Base-by-base conservation (phyloP, 352 stramenopile species). In the Pythium oligandrum region DNA sequence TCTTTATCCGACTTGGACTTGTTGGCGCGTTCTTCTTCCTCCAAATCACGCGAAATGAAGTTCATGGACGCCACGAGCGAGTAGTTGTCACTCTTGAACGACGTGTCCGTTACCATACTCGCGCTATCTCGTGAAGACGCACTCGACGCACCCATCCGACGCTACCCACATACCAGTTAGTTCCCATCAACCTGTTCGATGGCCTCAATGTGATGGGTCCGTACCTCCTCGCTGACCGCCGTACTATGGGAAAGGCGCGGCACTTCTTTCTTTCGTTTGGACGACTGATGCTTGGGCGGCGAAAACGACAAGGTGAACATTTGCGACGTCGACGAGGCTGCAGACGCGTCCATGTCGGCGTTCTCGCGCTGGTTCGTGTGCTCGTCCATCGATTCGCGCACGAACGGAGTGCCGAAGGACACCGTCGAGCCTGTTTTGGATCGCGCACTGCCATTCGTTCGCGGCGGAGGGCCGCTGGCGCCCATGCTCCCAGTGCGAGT, bases 1-100 rank as follows among this genome's bases (percentile, higher is more conserved):
- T 88, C 74, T 34, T 55, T 73, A 38, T 86, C 78, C 11, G 76
- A 86, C 59, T 83, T 84, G 48, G 71, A 64, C 2, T 65, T 68
- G 31, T 77, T 63, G n/a, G 68, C 71, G 32, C 66, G 65, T 50
- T 89, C 75, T 45, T 88, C 76, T 39, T 88, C 71, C 47, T 83
- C 68, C 2, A 79, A 56, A 35, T 87, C 73, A 40, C 77, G 80
- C 34, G 70, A 70, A 0, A 91, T 52, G 58, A 89, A 91, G 37
- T 81, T 53, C 44, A 78, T 73, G 3, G 71, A 83, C n/a, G 58
- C 53, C 6, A 65, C 44, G 3, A 69, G 48, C 10, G 68, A 76
- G 40, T 63, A 73, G 39, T 49, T 56, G 35, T 74, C 61, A 26
- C 54, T 72, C 34, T 54, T 51, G 32, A 59, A 65, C 32, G 69